phyloP scores from a whole-genome alignment of 257 asterid genomes.

The Echium plantagineum region DNA sequence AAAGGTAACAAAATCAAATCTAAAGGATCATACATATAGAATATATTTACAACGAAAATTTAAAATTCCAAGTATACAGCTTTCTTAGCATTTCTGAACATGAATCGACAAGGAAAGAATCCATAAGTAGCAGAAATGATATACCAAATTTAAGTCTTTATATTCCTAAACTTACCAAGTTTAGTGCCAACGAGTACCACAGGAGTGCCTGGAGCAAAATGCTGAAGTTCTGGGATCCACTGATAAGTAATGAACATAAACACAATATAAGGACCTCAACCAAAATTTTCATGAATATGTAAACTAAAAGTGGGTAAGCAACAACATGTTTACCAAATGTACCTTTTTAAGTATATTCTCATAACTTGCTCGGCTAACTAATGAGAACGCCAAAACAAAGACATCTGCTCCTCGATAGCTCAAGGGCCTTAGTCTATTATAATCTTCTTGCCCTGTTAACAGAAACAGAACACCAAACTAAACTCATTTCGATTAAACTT shows the following conservation, averaged over 20 bases:
- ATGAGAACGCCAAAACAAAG: conserved; percentile 76
- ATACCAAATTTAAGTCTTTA: neutral
- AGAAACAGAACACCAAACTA: conserved; percentile 13
- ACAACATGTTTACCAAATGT: neutral
- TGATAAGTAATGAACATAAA: conserved; percentile 20
- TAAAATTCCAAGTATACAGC: too few relatives aligned
- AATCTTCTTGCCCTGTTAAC: conserved; percentile 82
- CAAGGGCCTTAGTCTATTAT: conserved; percentile 88
- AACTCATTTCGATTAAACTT: neutral
- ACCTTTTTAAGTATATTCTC: conserved; percentile 91
- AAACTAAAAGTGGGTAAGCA: neutral
- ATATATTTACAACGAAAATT: too few relatives aligned
- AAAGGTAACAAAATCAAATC: neutral
- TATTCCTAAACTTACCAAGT: conserved; percentile 38
- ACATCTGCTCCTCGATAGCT: conserved; percentile 96
- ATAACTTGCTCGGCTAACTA: conserved; percentile 94
- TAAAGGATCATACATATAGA: neutral
- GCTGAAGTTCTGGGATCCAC: conserved; percentile 98
- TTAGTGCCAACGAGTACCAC: conserved; percentile 82
- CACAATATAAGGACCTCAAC: conserved; percentile 10
- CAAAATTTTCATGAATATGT: neutral
- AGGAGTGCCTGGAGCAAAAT: conserved; percentile 78
- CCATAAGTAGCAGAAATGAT: neutral
- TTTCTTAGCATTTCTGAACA: neutral
- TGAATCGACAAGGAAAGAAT: neutral